Evolutionary conservation across 768 basidiomycete species (phyloP), one percentile per base, ranked within the genome.

Genomic region (Boletus pseudo-olivaceus): DNA sequence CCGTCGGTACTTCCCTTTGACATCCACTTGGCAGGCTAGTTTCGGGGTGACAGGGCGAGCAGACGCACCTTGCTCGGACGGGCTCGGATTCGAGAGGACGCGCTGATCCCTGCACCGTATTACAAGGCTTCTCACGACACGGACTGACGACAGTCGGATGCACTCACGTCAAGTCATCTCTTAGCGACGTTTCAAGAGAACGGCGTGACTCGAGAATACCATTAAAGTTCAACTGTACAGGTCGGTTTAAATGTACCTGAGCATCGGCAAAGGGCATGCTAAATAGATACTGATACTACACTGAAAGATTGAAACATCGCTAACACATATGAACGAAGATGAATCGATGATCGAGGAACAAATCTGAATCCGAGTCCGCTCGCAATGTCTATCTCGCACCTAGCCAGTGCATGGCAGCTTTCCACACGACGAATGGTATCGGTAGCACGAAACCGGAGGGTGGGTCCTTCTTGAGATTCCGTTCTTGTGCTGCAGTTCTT

Each of bases 381-480:
- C 5, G 11, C 20, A 42, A 35, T 32, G 50, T 50, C 46, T 60
- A 70, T 48, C 68, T 58, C 44, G 46, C 62, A 57, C 68, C 68
- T 12, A 72, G 47, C 68, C 70, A 70, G n/a, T 62, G 55, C 70
- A 70, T 60, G 1, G 68, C 68, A 9, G 68, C 68, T 20, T 56
- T 70, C 68, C 68, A 70, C 10, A 70, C 64, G 19, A 70, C 70
- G 42, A 72, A 70, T 6, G 68, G 68, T 49, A 72, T 72, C 7
- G 70, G 68, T 19, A 70, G 45, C 30, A 70, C 42, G 55, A 72
- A 64, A 26, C 60, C 54, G 7, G 68, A 54, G 3, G 68, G 62
- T 6, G 70, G 54, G 34, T 72, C 70, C 47, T 57, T 70, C 61
- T 65, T 70, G 45, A 52, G 14, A 32, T 38, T 11, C 27, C 69